A percentile compares a stretch with the other conserved stretches of the same genome.
Evolutionary conservation across 805 yeast species (phyloP).

Genomic region (Maudiozyma pseudohumilis): DNA sequence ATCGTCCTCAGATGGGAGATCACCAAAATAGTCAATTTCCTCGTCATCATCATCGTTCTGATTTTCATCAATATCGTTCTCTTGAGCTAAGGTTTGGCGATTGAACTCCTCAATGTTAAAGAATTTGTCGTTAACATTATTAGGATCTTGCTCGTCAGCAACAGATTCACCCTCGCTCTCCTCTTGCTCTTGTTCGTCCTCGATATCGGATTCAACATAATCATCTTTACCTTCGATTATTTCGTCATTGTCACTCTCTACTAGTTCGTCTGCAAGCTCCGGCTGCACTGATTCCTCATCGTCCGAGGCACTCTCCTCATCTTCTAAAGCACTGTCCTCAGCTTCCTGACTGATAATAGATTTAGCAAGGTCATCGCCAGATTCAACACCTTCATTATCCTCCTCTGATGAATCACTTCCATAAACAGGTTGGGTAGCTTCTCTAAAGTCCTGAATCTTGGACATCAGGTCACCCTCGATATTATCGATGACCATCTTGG

Average conservation of each 20-base stretch:
- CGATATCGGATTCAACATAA: constrained; percentile 6
- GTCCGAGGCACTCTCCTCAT: constrained; percentile 16
- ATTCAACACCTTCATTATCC: constrained; percentile 24
- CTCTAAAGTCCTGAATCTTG: constrained; percentile 43
- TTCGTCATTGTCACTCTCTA: constrained; percentile 5
- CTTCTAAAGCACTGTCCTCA: constrained; percentile 9
- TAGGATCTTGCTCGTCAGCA: constrained; percentile 35
- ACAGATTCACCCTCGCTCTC: constrained; percentile 24
- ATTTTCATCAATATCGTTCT: constrained; percentile 34
- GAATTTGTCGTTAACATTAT: constrained; percentile 72
- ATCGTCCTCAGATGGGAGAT: constrained; percentile 41
- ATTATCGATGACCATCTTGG: constrained; percentile 72
- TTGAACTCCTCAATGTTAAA: constrained; percentile 81
- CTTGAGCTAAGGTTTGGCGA: constrained; percentile 59
- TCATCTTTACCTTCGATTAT: constrained; percentile 21
- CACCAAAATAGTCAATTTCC: constrained; percentile 42
- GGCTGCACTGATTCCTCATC: constrained; percentile 22
- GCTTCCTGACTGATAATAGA: constrained; percentile 7
- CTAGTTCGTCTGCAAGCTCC: constrained; percentile 13
- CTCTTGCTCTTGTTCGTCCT: constrained; percentile 18
- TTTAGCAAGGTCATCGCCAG: constrained; percentile 3
- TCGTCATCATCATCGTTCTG: constrained; percentile 36
- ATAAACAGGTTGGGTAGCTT: constrained; percentile 7
- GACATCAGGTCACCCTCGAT: constrained; percentile 56
- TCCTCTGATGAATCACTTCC: not conserved